Evolutionary conservation across 345 rosid genomes (phyloP).

Genomic region (Bruguiera gymnorhiza): DNA sequence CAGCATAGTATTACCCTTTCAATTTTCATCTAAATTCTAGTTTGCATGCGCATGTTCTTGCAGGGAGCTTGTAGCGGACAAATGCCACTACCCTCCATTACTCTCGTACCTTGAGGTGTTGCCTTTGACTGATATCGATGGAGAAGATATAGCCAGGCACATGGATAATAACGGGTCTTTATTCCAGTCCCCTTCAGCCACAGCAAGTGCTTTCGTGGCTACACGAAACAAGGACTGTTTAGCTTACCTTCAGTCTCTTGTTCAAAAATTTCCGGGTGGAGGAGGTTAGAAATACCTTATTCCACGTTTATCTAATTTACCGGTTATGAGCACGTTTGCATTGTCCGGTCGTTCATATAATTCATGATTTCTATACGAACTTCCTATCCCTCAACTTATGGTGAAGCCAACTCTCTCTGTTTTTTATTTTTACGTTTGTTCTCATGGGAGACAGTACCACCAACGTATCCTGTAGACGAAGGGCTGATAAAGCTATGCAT

Average conservation of each 20-base stretch:
- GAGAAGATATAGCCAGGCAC: constrained; percentile 25
- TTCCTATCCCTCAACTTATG: not conserved
- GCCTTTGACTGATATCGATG: constrained; percentile 22
- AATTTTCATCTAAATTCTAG: no score
- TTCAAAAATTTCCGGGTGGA: constrained; percentile 36
- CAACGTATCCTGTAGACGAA: constrained; percentile 46
- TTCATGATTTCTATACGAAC: not conserved
- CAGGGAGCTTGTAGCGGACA: constrained; percentile 42
- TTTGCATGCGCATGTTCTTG: not conserved
- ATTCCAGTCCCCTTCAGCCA: constrained; percentile 68
- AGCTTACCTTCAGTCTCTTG: constrained; percentile 44
- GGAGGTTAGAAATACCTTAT: constrained; percentile 41
- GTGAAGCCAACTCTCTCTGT: not conserved
- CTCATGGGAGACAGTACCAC: constrained; percentile 37
- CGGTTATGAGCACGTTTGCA: not conserved
- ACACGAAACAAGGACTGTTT: constrained; percentile 44
- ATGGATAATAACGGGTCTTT: constrained; percentile 45
- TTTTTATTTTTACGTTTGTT: not conserved
- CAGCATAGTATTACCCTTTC: no score
- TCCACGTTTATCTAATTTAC: not conserved
- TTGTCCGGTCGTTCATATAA: not conserved
- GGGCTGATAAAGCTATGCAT: constrained; percentile 47
- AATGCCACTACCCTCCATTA: constrained; percentile 31
- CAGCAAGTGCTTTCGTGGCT: constrained; percentile 55
- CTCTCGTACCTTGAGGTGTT: constrained; percentile 51